Evolutionary conservation across 2,329 filamentous ascomycete species (phyloP), one percentile per base, ranked within the genome.

Genomic region (Pseudopyricularia javanii): DNA sequence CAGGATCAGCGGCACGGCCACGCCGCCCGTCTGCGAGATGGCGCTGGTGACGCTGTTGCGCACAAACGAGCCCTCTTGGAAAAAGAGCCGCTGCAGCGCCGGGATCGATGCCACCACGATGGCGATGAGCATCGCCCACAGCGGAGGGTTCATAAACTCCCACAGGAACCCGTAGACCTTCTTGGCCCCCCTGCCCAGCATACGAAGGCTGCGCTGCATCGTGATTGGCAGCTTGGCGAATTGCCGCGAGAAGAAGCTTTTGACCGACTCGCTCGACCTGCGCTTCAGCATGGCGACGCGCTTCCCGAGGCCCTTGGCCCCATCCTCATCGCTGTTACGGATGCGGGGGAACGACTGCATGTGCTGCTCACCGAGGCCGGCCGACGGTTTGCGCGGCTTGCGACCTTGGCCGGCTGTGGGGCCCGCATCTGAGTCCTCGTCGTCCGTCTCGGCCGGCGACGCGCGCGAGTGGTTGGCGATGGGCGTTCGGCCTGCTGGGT

Each of bases 111-210:
- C 93, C 6, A 98, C 87, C 50, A 95, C 70, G 47, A 97, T 84
- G n/a, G 93, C 88, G 37, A 83, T 74, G 33, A 97, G 73, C 93
- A 98, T 97, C 30, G 93, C 91, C 90, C 91, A 97, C 26, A 98
- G 82, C 1, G 93, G 93, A 43, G 93, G 91, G 68, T 97, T 97
- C 91, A 98, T 97, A 67, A 96, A 95, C 49, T 87, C 86, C 86
- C 87, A 93, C 12, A 91, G 65, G 51, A 90, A 90, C 49, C 69
- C 70, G 59, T 79, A 68, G 59, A 88, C 56, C 66, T 78, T 66
- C 59, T 60, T 66, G 47, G 66, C 70, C 17, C 70, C 59, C 11
- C 54, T 58, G 49, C 64, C 61, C 7, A 68, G 14, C 43, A 60
- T 61, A 2, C 60, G 55, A 14, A 74, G 57, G 0, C 56, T 47